These are phyloP conservation scores for Alternaria burnsii DNA, from an alignment of 2,329 filamentous ascomycete species.

Conservation along the genomic window DNA sequence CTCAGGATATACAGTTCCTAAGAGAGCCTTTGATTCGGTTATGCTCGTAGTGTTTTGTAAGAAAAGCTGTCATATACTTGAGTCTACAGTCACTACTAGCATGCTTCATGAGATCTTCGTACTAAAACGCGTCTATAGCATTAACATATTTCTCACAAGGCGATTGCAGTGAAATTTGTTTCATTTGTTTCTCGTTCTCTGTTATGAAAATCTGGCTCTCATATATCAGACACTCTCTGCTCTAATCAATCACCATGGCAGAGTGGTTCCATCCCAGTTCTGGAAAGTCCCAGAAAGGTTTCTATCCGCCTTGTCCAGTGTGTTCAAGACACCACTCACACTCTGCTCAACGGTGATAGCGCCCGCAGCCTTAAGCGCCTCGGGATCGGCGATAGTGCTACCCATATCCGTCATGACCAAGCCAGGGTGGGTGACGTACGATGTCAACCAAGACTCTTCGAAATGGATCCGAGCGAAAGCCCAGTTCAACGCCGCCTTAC, in stretches of 20 bases:
- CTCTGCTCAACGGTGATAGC: slow-evolving; percentile 3
- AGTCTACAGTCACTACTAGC: no score
- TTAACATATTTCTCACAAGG: no score
- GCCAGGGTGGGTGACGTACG: slow-evolving; percentile 22
- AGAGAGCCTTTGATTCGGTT: no score
- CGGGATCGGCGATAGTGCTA: not conserved
- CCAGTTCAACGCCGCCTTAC: slow-evolving; percentile 28
- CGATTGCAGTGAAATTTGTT: no score
- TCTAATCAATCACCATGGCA: slow-evolving; percentile 13
- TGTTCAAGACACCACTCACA: slow-evolving; percentile 17
- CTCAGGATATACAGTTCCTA: no score
- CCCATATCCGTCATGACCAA: slow-evolving; percentile 7
- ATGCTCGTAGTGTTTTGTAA: no score
- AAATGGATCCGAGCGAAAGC: slow-evolving; percentile 18
- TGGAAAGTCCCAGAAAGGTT: slow-evolving; percentile 14
- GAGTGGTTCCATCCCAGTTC: slow-evolving; percentile 6
- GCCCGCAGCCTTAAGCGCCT: slow-evolving; percentile 2
- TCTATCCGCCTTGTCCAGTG: slow-evolving; percentile 18
- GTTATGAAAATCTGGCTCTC: no score
- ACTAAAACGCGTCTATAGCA: no score
- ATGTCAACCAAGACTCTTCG: slow-evolving; percentile 17
- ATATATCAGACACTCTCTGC: no score
- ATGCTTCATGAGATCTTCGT: no score
- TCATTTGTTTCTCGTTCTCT: no score
- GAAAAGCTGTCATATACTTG: no score